These are phyloP conservation scores for Dactylellina parvicollis DNA, from an alignment of 2,329 filamentous ascomycete genomes.

Conservation along the genomic window DNA sequence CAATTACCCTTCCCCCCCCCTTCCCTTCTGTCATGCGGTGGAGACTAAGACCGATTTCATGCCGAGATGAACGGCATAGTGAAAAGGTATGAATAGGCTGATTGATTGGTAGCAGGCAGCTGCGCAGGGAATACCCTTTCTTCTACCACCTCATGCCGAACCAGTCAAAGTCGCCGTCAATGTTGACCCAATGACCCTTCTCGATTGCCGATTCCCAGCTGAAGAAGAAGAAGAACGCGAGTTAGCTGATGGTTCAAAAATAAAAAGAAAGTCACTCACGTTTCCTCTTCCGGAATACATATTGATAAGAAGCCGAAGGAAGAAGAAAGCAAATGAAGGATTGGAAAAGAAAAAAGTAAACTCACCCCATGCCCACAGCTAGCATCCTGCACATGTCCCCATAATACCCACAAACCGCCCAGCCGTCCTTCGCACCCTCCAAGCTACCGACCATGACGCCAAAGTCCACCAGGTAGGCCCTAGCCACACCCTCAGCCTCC, in stretches of 20 bases:
- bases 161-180: slow-evolving; percentile 54
- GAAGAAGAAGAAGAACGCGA: not conserved
- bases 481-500: slow-evolving; percentile 35
- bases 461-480: slow-evolving; percentile 41
- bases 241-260: slow-evolving; percentile 1
- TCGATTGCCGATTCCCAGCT: slow-evolving; percentile 52
- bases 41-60: slow-evolving; percentile 13
- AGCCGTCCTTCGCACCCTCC: slow-evolving; percentile 25
- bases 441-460: slow-evolving; percentile 32
- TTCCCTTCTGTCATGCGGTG: not conserved
- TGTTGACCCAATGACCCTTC: slow-evolving; percentile 53
- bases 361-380: slow-evolving; percentile 52
- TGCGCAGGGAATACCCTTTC: not conserved
- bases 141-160: slow-evolving; percentile 51
- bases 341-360: not conserved
- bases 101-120: no score
- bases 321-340: not conserved
- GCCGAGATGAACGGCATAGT: slow-evolving; percentile 27
- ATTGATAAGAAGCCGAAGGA: slow-evolving; percentile 1
- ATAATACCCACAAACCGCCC: slow-evolving; percentile 47
- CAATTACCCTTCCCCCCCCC: slow-evolving; percentile 21
- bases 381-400: slow-evolving; percentile 51
- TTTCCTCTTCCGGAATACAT: not conserved
- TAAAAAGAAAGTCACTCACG: slow-evolving; percentile 22
- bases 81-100: slow-evolving; percentile 4